Evolutionary conservation across 441 rosid genomes (phyloP), one percentile per base, ranked within the genome.

Genomic region (Erodium trifolium): DNA sequence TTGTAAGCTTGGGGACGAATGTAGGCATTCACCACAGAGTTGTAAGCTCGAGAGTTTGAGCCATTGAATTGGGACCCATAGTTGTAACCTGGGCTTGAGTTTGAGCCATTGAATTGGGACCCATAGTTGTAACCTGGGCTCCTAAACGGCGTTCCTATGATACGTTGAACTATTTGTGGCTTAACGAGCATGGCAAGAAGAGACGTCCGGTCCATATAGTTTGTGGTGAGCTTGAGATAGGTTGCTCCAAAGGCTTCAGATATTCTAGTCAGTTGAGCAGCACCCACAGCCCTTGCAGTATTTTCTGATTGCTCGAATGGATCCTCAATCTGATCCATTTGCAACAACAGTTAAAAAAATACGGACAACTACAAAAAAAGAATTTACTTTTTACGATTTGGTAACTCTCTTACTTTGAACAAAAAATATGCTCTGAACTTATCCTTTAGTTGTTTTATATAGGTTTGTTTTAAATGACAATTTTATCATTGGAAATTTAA

Each of bases 271-370:
- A 93, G 75, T 74, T 84, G 82, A 70, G 67, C 76, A 37, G 80
- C 75, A 47, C 80, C 76, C 2, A 93, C 95, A 29, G 86, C 79
- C 68, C 97, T 83, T 12, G 96, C 93, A 65, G 88, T 67, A 74
- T 91, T 93, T 78, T 81, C 86, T 5, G 92, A 91, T 77, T 85
- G 96, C 83, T 91, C 96, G 27, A 89, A 87, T 27, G 97, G 99
- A 81, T 93, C 99, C 83, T 93, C 99, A 62, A 91, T 78, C 97
- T 93, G 75, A 67, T 68, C 62, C 60, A 74, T 29, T 53, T 77
- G 59, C 66, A 69, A 13, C 4, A 14, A 45, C 67, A 35, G 4
- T 16, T 27, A 27, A 74, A 68, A 70, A 67, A 14, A 72, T 63
- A 17, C 41, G 0, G 16, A 3, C n/a, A 39, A 11, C 2, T 27